phyloP scores from a whole-genome alignment of 2,329 filamentous ascomycete species.

The Sclerotinia glacialis region DNA sequence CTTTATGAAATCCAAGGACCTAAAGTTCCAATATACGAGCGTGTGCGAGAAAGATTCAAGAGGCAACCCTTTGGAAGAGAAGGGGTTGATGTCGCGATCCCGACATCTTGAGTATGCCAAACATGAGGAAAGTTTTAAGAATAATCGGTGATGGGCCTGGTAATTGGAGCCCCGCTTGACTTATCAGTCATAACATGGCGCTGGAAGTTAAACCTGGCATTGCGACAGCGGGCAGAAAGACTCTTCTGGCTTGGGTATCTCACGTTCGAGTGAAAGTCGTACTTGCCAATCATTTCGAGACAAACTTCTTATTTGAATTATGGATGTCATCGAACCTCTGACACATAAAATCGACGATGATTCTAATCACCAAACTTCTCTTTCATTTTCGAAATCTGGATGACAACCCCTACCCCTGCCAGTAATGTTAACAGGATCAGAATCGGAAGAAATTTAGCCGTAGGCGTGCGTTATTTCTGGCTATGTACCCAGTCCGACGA shows the following conservation, averaged over 20 bases:
- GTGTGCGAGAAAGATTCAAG: constrained; percentile 19
- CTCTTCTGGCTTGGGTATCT: background rate
- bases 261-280: background rate
- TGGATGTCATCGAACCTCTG: background rate
- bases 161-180: background rate
- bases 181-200: too few relatives aligned
- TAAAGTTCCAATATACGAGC: constrained; percentile 13
- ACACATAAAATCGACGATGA: too few relatives aligned
- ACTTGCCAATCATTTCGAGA: background rate
- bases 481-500: background rate
- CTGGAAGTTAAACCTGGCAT: background rate
- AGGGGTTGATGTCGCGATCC: background rate
- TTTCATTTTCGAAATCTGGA: too few relatives aligned
- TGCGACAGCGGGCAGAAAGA: background rate
- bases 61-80: background rate
- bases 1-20: constrained; percentile 20
- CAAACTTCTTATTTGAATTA: background rate
- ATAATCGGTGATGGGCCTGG: background rate
- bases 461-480: background rate
- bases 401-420: too few relatives aligned
- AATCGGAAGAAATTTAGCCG: background rate
- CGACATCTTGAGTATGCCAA: background rate
- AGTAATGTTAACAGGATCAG: background rate
- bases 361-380: too few relatives aligned
- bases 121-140: background rate